phyloP scores from a whole-genome alignment of 257 asterid species.

The Parsonsia alboflavescens region DNA sequence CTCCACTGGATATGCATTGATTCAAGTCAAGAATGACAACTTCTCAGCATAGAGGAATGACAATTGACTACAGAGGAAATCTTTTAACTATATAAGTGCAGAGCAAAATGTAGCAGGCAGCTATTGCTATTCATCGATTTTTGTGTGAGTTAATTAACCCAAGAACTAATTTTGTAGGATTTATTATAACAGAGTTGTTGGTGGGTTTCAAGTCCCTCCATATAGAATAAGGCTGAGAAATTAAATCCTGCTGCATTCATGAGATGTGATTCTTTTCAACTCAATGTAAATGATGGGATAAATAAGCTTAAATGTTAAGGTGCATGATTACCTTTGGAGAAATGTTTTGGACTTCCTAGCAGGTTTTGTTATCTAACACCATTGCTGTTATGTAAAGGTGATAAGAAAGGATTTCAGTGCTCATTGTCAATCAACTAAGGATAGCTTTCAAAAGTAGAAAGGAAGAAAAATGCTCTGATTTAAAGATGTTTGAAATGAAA shows the following conservation, averaged over 20 bases:
- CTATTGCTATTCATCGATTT: conserved; percentile 3
- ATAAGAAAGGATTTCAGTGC: no score
- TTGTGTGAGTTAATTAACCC: conserved; percentile 8
- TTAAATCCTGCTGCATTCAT: not conserved
- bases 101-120: not conserved
- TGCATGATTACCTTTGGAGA: not conserved
- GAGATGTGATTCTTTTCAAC: not conserved
- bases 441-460: no score
- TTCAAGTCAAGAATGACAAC: not conserved
- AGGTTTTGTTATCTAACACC: no score
- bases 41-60: not conserved
- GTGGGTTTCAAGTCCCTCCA: not conserved
- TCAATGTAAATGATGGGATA: not conserved
- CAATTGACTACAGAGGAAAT: not conserved
- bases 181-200: not conserved
- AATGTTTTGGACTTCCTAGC: not conserved
- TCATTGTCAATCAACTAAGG: no score
- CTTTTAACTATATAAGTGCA: not conserved
- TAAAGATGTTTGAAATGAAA: no score
- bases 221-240: not conserved
- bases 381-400: no score
- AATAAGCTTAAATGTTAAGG: not conserved
- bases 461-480: no score
- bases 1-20: not conserved
- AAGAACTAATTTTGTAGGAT: conserved; percentile 8